These are phyloP conservation scores for Acanthamoeba royreba DNA, from an alignment of 208 protist genomes.

Conservation along the genomic window DNA sequence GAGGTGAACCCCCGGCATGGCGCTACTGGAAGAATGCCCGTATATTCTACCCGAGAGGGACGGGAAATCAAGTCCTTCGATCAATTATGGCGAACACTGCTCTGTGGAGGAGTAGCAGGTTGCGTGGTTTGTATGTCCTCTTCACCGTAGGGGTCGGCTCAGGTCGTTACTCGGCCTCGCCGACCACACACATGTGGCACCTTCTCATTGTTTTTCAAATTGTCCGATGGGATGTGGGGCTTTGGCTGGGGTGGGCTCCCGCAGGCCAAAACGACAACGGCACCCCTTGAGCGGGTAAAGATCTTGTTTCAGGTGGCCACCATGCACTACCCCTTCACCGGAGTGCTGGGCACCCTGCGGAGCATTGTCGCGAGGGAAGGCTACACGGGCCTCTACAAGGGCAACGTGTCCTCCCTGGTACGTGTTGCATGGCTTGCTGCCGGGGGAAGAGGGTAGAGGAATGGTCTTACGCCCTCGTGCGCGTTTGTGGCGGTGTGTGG, in stretches of 20 bases:
- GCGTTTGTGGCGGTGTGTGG: too few relatives aligned
- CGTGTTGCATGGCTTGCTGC: neutral
- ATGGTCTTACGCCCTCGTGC: too few relatives aligned
- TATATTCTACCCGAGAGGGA: neutral
- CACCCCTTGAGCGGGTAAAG: conserved; percentile 4
- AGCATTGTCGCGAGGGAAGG: neutral
- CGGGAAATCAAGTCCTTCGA: neutral
- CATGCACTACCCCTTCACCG: conserved; percentile 8
- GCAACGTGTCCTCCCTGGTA: neutral
- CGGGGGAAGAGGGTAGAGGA: neutral
- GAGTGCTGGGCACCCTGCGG: neutral
- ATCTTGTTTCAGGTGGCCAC: neutral
- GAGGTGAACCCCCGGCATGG: too few relatives aligned
- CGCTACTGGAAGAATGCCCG: neutral
- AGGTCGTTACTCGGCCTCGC: too few relatives aligned
- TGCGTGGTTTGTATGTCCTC: neutral
- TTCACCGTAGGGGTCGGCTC: neutral
- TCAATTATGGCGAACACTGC: neutral
- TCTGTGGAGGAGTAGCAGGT: neutral
- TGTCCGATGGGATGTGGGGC: too few relatives aligned
- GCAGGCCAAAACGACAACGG: neutral
- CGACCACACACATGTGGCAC: too few relatives aligned
- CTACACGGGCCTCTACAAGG: neutral
- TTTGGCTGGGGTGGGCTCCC: too few relatives aligned
- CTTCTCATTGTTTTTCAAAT: neutral